Base-by-base conservation (phyloP, 2,329 filamentous ascomycete species). In the Fusarium pilosicola region DNA sequence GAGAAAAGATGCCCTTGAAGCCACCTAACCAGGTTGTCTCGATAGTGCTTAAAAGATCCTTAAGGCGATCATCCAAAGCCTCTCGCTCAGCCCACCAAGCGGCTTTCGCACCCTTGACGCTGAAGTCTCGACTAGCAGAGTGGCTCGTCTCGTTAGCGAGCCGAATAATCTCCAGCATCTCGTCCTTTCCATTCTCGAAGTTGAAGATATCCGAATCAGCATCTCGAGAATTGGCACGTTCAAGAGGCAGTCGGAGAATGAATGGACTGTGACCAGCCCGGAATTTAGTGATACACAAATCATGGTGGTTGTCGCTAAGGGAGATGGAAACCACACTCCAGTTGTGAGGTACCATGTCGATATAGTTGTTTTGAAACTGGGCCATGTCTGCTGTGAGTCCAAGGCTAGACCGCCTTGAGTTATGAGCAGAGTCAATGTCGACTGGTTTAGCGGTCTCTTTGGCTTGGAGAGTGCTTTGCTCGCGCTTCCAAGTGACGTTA, bases 1-100 rank as follows among this genome's bases (percentile, higher is more conserved):
- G 92, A 3, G 94, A 95, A 79, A 99, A 96, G n/a, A 99, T 92
- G 22, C 96, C 95, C 65, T 91, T 92, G 87, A 99, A 99, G 0
- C 96, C 96, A 55, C 96, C 95, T 10, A 99, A 89, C 96, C 96
- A 99, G 28, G 96, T 91, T 70, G 93, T 92, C 81, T 99, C 96
- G 44, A 99, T 93, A 68, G 94, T 97, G 61, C 91, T 87, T 4
- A 99, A 86, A 15, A 99, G 88, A 57, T 93, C 91, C 70, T 90
- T 91, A 30, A 99, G 86, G 15, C 94, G 91, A 38, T 85, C 84
- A 79, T 99, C 96, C 22, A 99, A 86, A 6, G 88, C 88, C 81
- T 96, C 92, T 20, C 97, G 90, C 79, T 95, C 93, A 9, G 89
- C 89, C 95, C 96, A 99, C 96, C 96, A 99, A 52, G 91, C 91